Percentiles rank a stretch among this genome's conserved stretches.
Conservation (phyloP, 2,329 filamentous ascomycete genomes). For the Aspergillus sp. region DNA sequence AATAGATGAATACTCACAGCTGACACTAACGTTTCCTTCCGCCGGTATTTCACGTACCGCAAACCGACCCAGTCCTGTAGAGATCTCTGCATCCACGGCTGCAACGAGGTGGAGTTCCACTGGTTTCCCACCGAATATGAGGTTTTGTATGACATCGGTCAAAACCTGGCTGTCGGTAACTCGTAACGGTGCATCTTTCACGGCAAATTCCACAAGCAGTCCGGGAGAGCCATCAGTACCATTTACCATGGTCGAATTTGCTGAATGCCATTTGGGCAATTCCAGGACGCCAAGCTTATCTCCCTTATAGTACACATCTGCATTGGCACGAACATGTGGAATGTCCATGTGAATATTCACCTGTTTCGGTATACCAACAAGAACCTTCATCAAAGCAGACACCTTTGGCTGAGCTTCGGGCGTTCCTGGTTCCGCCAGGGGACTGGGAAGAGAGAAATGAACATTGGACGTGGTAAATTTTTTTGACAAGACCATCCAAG, state of each 20-base stretch:
- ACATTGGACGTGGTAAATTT: conserved; percentile 85
- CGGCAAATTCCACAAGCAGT: conserved; percentile 69
- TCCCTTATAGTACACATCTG: conserved; percentile 74
- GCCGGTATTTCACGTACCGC: conserved; percentile 77
- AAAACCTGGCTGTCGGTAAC: conserved; percentile 79
- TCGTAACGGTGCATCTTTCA: conserved; percentile 74
- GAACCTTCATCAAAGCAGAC: conserved; percentile 75
- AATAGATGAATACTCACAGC: conserved; percentile 65
- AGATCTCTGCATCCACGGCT: conserved; percentile 74
- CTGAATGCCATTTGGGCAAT: conserved; percentile 74
- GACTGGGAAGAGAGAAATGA: conserved; percentile 78
- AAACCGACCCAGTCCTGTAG: conserved; percentile 76
- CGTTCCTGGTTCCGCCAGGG: conserved; percentile 68
- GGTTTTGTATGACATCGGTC: conserved; percentile 70
- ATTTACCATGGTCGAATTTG: conserved; percentile 70
- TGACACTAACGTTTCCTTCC: conserved; percentile 80
- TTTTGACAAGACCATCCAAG: conserved; percentile 77
- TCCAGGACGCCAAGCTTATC: conserved; percentile 77
- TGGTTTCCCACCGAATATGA: conserved; percentile 68
- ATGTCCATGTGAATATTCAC: conserved; percentile 84
- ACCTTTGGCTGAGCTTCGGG: conserved; percentile 72
- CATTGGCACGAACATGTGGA: conserved; percentile 67
- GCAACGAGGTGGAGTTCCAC: conserved; percentile 73
- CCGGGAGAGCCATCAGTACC: conserved; percentile 55
- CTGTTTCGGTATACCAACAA: conserved; percentile 74